A percentile compares a stretch with the other conserved stretches of the same genome.
Evolutionary conservation across 169 alveolate genomes (phyloP).

Genomic region (Plasmodium vivax): DNA sequence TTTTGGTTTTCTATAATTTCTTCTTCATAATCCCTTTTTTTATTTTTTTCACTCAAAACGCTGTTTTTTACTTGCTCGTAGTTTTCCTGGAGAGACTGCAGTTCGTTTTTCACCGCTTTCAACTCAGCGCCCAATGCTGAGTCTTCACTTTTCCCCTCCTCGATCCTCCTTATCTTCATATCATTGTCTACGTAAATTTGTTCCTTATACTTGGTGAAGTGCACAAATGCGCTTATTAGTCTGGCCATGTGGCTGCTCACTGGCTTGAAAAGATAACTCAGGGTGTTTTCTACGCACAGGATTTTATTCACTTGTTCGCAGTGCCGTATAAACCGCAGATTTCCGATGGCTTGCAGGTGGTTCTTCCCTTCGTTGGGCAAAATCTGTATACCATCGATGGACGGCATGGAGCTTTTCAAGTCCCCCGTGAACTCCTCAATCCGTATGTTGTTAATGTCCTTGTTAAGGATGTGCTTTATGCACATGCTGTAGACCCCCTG

Average conservation of each 20-base stretch:
- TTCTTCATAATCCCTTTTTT: conserved; percentile 69
- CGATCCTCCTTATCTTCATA: conserved; percentile 16
- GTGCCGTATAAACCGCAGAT: conserved; percentile 63
- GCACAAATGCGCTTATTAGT: conserved; percentile 55
- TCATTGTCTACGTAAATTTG: conserved; percentile 58
- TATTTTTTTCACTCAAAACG: conserved; percentile 41
- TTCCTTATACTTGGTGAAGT: conserved; percentile 68
- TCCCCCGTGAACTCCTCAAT: conserved; percentile 74
- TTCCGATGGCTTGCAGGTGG: conserved; percentile 74
- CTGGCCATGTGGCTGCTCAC: conserved; percentile 57
- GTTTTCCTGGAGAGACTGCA: conserved; percentile 1
- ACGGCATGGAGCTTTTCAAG: conserved; percentile 68
- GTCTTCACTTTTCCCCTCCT: conserved; percentile 45
- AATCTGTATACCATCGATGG: conserved; percentile 61
- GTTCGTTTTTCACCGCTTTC: conserved; percentile 17
- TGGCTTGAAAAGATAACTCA: conserved; percentile 69
- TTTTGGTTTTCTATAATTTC: conserved; percentile 71
- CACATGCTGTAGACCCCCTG: conserved; percentile 75
- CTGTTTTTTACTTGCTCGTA: conserved; percentile 55
- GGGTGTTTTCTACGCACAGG: conserved; percentile 34
- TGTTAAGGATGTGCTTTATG: conserved; percentile 69
- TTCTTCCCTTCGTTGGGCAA: conserved; percentile 70
- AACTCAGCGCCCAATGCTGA: conserved; percentile 12
- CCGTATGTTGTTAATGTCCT: conserved; percentile 69
- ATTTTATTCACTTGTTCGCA: conserved; percentile 66